Conservation (phyloP, 2,329 filamentous ascomycete genomes). For the Sporothrix protearum region DNA sequence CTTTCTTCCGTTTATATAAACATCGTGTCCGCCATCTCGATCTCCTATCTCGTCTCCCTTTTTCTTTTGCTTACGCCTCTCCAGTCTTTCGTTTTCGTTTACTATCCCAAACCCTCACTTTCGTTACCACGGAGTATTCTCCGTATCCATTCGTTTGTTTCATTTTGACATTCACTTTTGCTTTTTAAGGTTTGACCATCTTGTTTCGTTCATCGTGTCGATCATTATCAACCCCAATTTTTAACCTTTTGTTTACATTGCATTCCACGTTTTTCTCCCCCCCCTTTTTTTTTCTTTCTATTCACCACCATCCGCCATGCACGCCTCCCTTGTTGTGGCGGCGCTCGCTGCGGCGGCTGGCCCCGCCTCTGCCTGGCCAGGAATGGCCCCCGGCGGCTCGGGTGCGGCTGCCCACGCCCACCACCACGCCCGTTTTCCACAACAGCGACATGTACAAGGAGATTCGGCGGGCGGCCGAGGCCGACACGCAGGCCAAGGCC, state of each 20-base stretch:
- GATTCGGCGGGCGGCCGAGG: constrained; percentile 14
- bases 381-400: constrained; percentile 21
- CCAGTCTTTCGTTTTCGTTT: not conserved
- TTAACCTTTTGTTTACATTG: not conserved
- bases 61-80: constrained; percentile 5
- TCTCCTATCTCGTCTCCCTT: not conserved
- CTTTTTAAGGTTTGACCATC: not conserved
- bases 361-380: constrained; percentile 24
- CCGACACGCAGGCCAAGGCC: not conserved
- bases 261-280: not conserved
- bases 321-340: constrained; percentile 11
- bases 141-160: constrained; percentile 1
- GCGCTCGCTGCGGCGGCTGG: constrained; percentile 21
- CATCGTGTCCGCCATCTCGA: not conserved
- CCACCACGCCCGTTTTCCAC: constrained; percentile 17
- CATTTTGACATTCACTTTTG: not conserved
- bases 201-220: not conserved
- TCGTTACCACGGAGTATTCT: constrained; percentile 1
- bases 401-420: constrained; percentile 6
- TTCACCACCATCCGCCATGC: constrained; percentile 20
- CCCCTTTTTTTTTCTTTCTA: not conserved
- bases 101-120: not conserved
- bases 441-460: constrained; percentile 23
- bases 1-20: not conserved
- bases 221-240: not conserved